Evolutionary conservation across 495 filamentous ascomycete genomes (phyloP), one percentile per base, ranked within the genome.

Genomic region (Penicillium soppii): DNA sequence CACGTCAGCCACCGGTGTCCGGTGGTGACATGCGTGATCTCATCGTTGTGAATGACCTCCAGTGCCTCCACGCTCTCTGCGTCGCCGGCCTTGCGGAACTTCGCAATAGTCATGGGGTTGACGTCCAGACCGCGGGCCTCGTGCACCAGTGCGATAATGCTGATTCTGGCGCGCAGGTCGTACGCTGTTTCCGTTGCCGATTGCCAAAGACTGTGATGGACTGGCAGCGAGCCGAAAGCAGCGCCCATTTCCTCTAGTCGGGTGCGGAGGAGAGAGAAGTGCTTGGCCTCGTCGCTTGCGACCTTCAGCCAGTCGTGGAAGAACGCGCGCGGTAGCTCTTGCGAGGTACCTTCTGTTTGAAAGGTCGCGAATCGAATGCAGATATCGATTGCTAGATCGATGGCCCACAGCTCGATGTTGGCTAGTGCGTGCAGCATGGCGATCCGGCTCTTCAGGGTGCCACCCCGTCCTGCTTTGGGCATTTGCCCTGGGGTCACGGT

Each of bases 251-350:
- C 75, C 47, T 80, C 77, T 13, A 80, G 56, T 19, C 77, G 61
- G 0, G 76, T 62, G 9, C 77, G 75, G 1, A 80, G 70, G 1
- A 80, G 57, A 1, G 77, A 79, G 38, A 80, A 80, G 44, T 80
- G 77, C 30, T 80, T 80, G 5, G 77, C 76, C 50, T 80, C 77
- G 32, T 80, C 77, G 26, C 66, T 76, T 4, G 77, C 77, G 1
- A 80, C 77, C 50, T 80, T 80, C 17, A 80, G 54, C 77, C 77
- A 80, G 52, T 80, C 77, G 43, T 78, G 72, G 55, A 76, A 80
- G 51, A 75, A 80, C 5, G 77, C 68, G 1, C 77, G 72, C 0
- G 77, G 77, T 23, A 80, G 47, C 17, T 66, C 53, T 13, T 62
- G 63, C 2, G 63, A 54, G 19, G 13, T 39, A 21, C 62, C 53